Percentiles rank a stretch among this genome's conserved stretches.
These are phyloP conservation scores for Tolypocladium paradoxum DNA, from an alignment of 2,329 filamentous ascomycete genomes.

Conservation along the genomic window DNA sequence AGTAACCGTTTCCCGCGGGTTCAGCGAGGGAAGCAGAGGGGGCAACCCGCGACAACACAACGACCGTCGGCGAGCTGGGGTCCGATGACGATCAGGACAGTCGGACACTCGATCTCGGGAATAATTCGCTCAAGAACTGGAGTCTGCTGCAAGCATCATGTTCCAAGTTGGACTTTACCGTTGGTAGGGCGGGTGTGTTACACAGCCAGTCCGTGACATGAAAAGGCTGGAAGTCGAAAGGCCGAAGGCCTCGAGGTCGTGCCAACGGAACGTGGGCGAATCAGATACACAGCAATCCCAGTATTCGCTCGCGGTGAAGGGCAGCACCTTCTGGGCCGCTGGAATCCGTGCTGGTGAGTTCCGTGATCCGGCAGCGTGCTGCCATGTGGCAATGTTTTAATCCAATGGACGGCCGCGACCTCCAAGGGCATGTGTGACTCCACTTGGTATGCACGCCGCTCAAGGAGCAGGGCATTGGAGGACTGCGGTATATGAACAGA, in stretches of 20 bases:
- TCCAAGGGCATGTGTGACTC: not conserved
- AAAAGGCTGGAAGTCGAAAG: not conserved
- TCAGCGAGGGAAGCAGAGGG: constrained; percentile 8
- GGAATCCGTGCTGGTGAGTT: constrained; percentile 7
- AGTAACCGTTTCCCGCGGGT: constrained; percentile 30
- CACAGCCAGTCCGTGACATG: not conserved
- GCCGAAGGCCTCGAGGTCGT: not conserved
- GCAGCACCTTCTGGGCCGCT: not conserved
- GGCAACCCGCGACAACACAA: constrained; percentile 15
- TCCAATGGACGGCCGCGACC: constrained; percentile 8
- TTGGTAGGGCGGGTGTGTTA: not conserved
- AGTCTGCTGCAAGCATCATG: not conserved
- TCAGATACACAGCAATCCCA: not conserved
- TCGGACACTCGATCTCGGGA: not conserved
- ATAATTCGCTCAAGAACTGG: not conserved
- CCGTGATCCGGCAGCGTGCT: constrained; percentile 30
- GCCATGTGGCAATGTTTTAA: constrained; percentile 33
- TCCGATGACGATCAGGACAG: not conserved
- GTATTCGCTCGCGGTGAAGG: not conserved
- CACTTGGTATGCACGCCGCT: constrained; percentile 6
- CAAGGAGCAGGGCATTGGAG: not conserved
- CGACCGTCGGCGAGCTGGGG: constrained; percentile 6
- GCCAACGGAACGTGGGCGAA: not conserved
- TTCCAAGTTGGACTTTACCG: not conserved
- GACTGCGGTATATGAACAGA: not conserved